These are phyloP conservation scores for Xanthoparmelia taractica DNA, from an alignment of 495 filamentous ascomycete species.

Conservation along the genomic window DNA sequence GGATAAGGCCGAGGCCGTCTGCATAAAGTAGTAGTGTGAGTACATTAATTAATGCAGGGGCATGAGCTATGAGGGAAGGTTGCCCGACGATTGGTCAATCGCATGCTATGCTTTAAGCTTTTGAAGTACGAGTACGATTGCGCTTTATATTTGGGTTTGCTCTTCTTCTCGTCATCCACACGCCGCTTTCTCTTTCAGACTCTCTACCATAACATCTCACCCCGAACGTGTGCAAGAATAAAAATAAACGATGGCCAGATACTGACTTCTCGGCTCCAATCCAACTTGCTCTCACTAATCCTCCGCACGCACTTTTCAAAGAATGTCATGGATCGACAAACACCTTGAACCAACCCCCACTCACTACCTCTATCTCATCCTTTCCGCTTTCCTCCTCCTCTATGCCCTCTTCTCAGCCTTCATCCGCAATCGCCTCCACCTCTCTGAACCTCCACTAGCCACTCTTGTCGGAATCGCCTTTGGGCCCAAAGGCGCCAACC, in stretches of 20 bases:
- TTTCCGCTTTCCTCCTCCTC: conserved; percentile 39
- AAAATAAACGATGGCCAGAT: too few relatives aligned
- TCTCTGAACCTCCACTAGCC: conserved; percentile 46
- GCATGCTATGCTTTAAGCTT: too few relatives aligned
- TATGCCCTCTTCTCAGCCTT: conserved; percentile 43
- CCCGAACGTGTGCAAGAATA: too few relatives aligned
- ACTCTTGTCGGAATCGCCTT: conserved; percentile 40
- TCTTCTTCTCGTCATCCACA: too few relatives aligned
- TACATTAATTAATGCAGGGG: too few relatives aligned
- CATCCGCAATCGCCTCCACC: conserved; percentile 45
- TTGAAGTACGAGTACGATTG: too few relatives aligned
- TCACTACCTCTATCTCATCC: conserved; percentile 40
- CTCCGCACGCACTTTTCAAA: neutral
- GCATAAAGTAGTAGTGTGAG: too few relatives aligned
- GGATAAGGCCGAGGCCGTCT: too few relatives aligned
- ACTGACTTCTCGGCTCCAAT: neutral
- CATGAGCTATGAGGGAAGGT: too few relatives aligned
- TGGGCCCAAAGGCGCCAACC: conserved; percentile 33
- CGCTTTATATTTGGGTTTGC: too few relatives aligned
- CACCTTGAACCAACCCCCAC: conserved; percentile 39
- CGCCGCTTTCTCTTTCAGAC: too few relatives aligned
- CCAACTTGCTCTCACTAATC: neutral
- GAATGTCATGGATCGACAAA: conserved; percentile 26
- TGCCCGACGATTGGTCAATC: too few relatives aligned
- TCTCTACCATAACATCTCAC: neutral